Conservation (phyloP, 139 green algal species). For the Auxenochlorella pyrenoidosa region DNA sequence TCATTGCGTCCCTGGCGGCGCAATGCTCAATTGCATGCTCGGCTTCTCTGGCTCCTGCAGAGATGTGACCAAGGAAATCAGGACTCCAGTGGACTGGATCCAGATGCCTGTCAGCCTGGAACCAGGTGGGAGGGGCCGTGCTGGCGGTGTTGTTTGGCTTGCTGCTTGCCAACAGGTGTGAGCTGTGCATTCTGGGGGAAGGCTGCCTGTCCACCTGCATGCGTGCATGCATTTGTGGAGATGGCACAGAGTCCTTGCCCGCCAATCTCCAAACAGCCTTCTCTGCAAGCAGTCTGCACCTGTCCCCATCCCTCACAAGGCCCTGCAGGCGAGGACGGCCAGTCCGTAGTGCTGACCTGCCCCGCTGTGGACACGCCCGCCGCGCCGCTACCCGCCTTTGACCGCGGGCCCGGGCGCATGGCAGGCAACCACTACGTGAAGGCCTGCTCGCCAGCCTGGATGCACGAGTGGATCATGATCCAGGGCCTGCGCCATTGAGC, state of each 20-base stretch:
- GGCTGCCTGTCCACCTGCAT: not conserved
- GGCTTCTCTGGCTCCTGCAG: not conserved
- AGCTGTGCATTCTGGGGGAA: too few species aligned
- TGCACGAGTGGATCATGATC: constrained; percentile 40
- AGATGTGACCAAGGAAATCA: not conserved
- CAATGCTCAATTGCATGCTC: not conserved
- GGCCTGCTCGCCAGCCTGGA: constrained; percentile 26
- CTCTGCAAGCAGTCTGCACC: not conserved
- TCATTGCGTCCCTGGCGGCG: not conserved
- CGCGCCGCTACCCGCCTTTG: not conserved
- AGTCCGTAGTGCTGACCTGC: not conserved
- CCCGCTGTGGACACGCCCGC: constrained; percentile 10
- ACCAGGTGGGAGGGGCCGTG: not conserved
- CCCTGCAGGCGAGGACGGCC: not conserved
- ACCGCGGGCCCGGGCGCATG: not conserved
- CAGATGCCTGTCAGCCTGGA: not conserved
- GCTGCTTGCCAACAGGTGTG: not conserved
- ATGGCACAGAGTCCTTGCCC: too few species aligned
- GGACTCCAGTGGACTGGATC: constrained; percentile 5
- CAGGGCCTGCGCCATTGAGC: constrained; percentile 16
- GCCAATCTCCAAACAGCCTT: not conserved
- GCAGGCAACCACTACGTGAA: constrained; percentile 38
- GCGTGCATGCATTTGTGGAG: not conserved
- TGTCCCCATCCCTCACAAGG: too few species aligned
- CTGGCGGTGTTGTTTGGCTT: not conserved